phyloP scores from a whole-genome alignment of 257 asterid genomes.

The Solanum tarapatanum region DNA sequence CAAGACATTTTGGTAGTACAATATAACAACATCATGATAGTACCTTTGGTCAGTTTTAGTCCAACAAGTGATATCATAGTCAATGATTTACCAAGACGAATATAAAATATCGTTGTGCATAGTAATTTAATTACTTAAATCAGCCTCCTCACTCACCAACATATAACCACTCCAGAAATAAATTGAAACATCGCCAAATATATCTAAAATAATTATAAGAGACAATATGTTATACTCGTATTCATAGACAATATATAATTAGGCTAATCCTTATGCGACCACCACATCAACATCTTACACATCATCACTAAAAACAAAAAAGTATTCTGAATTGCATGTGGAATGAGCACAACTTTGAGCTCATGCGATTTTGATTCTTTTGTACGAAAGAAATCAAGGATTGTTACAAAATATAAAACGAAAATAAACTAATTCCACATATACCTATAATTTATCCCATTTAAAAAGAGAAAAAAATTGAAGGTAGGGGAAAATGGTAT shows the following conservation, averaged over 20 bases:
- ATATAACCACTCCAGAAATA: neutral
- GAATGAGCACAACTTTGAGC: neutral
- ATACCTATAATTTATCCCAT: neutral
- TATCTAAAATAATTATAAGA: neutral
- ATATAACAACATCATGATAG: neutral
- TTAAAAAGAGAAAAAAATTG: constrained; percentile 2
- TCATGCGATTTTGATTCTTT: neutral
- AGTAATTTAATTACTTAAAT: neutral
- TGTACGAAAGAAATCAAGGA: neutral
- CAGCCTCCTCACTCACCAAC: neutral
- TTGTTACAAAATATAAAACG: neutral
- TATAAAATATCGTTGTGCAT: neutral
- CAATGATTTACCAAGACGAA: neutral
- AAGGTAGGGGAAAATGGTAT: constrained; percentile 1
- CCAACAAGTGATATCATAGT: neutral
- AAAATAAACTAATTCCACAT: neutral
- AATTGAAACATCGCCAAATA: neutral
- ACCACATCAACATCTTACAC: constrained; percentile 24
- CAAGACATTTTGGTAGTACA: neutral
- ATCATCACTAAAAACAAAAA: neutral
- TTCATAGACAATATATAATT: neutral
- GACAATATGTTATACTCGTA: neutral
- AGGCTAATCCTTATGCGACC: constrained; percentile 5
- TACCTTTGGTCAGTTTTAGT: neutral
- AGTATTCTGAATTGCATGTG: neutral